Evolutionary conservation across 352 stramenopile genomes (phyloP).

Genomic region (Globisporangium perplexum): DNA sequence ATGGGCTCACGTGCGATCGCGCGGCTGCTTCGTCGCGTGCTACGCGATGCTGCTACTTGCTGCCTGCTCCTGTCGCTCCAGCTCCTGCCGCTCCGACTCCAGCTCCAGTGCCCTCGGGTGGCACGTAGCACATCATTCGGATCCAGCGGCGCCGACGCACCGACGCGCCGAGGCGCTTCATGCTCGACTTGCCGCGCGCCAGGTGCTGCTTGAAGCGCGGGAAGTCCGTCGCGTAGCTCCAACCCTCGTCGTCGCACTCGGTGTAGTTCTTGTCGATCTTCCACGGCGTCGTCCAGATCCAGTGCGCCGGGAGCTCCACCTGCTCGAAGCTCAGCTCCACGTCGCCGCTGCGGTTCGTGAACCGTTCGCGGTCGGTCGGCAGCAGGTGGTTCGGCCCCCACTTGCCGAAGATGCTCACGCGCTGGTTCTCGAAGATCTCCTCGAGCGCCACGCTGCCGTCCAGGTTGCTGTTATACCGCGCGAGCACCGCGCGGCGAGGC

Average conservation of each 20-base stretch:
- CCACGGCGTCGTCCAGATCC: constrained; percentile 84
- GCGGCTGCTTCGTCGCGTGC: too few relatives aligned
- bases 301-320: constrained; percentile 61
- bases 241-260: constrained; percentile 83
- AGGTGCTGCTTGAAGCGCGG: constrained; percentile 82
- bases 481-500: constrained; percentile 24
- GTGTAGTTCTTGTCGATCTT: constrained; percentile 87
- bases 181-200: constrained; percentile 72
- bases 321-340: constrained; percentile 76
- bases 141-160: constrained; percentile 80
- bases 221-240: constrained; percentile 85
- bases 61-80: too few relatives aligned
- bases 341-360: constrained; percentile 79
- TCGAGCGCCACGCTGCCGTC: constrained; percentile 74
- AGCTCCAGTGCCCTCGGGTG: constrained; percentile 21
- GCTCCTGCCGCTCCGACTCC: too few relatives aligned
- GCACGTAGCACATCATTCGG: constrained; percentile 80
- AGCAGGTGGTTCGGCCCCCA: constrained; percentile 82
- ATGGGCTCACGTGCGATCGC: too few relatives aligned
- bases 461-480: constrained; percentile 60
- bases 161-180: constrained; percentile 62
- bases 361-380: constrained; percentile 71
- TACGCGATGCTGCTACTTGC: too few relatives aligned
- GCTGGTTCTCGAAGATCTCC: constrained; percentile 88
- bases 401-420: constrained; percentile 84